Evolutionary conservation across 345 rosid species (phyloP), one percentile per base, ranked within the genome.

Genomic region (Punica granatum): DNA sequence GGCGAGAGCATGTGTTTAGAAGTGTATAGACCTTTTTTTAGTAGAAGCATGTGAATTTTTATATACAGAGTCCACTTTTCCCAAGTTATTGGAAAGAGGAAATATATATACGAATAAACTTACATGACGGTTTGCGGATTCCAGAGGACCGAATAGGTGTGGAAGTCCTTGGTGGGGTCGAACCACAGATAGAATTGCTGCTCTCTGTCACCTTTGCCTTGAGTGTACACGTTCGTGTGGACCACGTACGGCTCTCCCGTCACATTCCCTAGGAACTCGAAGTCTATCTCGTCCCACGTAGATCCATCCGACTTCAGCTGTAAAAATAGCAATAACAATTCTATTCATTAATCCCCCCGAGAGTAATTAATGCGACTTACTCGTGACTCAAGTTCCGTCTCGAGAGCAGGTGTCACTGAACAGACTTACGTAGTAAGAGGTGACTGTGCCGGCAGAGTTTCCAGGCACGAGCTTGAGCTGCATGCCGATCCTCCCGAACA

Each of bases 111-210:
- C 54, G 8, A n/a, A 7, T 16, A 23, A 34, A 21, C 65, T 63
- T 21, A 63, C 66, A 63, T 37, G 44, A 63, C 80, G 66, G 75
- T 32, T 43, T 81, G 79, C 19, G 87, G 86, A 74, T 83, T 85
- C 90, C 87, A 85, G 0, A 85, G 69, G 68, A 85, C 76, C 19
- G 87, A 76, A 60, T 83, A 85, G 36, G 85, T 74, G 74, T 85
- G 87, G 68, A 85, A 85, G 75, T 81, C 83, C 42, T 76, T 65
- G 7, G 87, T 79, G 0, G 90, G 87, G 8, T 85, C 87, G 64
- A 83, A 85, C 90, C 90, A 85, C 65, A 86, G 84, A 64, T 77
- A 75, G 75, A 87, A 87, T 14, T 86, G 92, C 65, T 86, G 89
- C 69, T 86, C 89, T 65, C 84, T 73, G 78, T 82, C 78, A n/a